Base-by-base conservation (phyloP, 305 asterid genomes). In the Ruellia speciosa region DNA sequence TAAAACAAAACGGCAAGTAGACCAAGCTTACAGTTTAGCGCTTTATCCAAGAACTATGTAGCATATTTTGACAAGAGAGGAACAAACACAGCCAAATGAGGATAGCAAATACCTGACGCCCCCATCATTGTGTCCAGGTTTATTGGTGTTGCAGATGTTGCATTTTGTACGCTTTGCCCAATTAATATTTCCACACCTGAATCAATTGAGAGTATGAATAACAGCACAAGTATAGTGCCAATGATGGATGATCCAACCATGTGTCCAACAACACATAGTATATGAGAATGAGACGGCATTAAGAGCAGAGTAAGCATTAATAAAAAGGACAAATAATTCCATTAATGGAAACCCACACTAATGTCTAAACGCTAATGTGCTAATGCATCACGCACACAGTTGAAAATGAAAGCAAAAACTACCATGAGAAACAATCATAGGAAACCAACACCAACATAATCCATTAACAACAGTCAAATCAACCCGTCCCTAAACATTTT, bases 151-250 rank as follows among this genome's bases (percentile, higher is more conserved):
- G 93, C 98, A 90, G 69, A 90, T 79, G 80, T 90, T 87, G 81
- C 98, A 90, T 78, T 90, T 90, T 58, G 74, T 70, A 62, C 97
- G 93, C 82, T 90, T 90, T 67, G 96, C 95, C 97, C 97, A 90
- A 63, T 90, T 90, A 67, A 90, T 90, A 75, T 90, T 90, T 52
- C 81, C 96, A 70, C 97, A 90, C 97, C 97, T 90, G 74, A 60
- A 73, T 33, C n/a, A 47, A 2, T 47, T 47, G 52, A 14, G 0
- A 15, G 11, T 16, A 47, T 5, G 11, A 13, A 43, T 6, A 11
- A 40, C 3, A 11, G 9, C 5, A 43, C 0, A 43, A 43, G 6
- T 43, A 10, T 4, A 12, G 48, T 43, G 48, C 2, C 15, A 24
- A 24, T 24, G 31, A 24, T 43, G 48, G 11, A 10, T 43, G 48